Percentiles rank a stretch among this genome's conserved stretches.
phyloP scores from a whole-genome alignment of 2,329 filamentous ascomycete species.

The Epicoccum nigrum region DNA sequence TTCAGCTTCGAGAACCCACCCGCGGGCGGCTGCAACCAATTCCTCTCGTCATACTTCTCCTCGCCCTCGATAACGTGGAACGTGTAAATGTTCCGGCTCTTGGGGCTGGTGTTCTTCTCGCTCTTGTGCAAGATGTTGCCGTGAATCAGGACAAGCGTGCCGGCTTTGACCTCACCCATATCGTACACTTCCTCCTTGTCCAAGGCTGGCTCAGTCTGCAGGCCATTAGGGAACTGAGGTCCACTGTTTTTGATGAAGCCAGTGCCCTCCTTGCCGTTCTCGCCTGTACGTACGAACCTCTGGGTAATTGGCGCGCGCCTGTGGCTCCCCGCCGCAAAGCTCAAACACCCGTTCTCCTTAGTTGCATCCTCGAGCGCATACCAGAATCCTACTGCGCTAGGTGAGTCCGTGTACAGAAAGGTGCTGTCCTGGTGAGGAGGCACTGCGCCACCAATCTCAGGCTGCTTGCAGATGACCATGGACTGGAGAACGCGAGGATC shows the following conservation, averaged over 20 bases:
- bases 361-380: conserved; percentile 95
- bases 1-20: conserved; percentile 78
- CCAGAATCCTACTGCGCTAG: conserved; percentile 94
- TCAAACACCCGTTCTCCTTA: conserved; percentile 83
- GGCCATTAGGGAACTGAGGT: conserved; percentile 61
- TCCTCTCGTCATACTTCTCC: conserved; percentile 78
- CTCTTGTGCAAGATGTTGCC: conserved; percentile 96
- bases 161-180: conserved; percentile 86
- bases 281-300: conserved; percentile 72
- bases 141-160: conserved; percentile 90
- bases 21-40: conserved; percentile 89
- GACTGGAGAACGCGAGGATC: conserved; percentile 85
- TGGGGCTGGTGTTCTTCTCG: conserved; percentile 84
- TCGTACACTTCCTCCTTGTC: conserved; percentile 66
- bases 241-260: conserved; percentile 68
- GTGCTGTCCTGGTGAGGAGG: conserved; percentile 91
- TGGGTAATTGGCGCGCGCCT: conserved; percentile 71
- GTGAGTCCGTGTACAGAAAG: conserved; percentile 88
- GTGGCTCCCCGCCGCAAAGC: conserved; percentile 84
- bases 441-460: conserved; percentile 90
- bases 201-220: conserved; percentile 50
- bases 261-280: conserved; percentile 45
- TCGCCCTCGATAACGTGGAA: conserved; percentile 95
- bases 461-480: conserved; percentile 99
- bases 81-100: conserved; percentile 93